These are phyloP conservation scores for Trichosporon sp. DNA, from an alignment of 1,284 basidiomycete species.

Conservation along the genomic window DNA sequence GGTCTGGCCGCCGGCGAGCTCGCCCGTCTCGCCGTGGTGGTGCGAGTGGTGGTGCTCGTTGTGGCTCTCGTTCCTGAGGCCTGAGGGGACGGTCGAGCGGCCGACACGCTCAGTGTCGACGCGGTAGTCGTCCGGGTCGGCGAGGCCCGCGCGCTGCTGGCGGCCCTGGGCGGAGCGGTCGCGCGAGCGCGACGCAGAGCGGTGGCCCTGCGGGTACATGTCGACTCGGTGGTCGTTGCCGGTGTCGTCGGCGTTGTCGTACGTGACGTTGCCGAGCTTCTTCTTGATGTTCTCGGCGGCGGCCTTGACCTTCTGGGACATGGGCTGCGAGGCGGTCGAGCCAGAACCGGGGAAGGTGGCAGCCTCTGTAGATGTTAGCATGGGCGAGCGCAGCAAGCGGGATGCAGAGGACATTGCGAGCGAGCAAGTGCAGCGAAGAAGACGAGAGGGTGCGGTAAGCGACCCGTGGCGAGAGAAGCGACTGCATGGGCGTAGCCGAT, in stretches of 20 bases:
- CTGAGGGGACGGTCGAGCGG: not conserved
- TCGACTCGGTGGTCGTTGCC: constrained; percentile 6
- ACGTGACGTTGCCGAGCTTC: not conserved
- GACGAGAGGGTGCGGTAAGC: no score
- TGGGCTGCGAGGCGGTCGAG: not conserved
- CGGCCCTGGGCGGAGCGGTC: constrained; percentile 3
- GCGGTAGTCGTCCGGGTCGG: constrained; percentile 2
- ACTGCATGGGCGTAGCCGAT: not conserved
- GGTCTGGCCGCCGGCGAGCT: not conserved
- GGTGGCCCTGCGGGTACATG: constrained; percentile 1
- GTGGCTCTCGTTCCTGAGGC: not conserved
- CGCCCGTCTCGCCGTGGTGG: constrained; percentile 2
- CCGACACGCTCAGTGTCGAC: not conserved
- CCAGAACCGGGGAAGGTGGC: constrained; percentile 3
- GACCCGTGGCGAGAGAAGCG: not conserved
- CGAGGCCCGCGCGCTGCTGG: not conserved
- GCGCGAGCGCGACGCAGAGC: constrained; percentile 1
- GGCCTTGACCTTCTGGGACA: constrained; percentile 1
- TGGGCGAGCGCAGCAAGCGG: not conserved
- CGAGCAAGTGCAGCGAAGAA: not conserved
- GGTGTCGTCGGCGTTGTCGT: not conserved
- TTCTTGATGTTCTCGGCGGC: constrained; percentile 3
- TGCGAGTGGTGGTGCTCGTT: constrained; percentile 5
- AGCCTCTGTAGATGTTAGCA: not conserved
- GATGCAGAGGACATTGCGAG: not conserved